phyloP scores from a whole-genome alignment of 1,284 basidiomycete genomes.

The Apiotrichum brassicae region DNA sequence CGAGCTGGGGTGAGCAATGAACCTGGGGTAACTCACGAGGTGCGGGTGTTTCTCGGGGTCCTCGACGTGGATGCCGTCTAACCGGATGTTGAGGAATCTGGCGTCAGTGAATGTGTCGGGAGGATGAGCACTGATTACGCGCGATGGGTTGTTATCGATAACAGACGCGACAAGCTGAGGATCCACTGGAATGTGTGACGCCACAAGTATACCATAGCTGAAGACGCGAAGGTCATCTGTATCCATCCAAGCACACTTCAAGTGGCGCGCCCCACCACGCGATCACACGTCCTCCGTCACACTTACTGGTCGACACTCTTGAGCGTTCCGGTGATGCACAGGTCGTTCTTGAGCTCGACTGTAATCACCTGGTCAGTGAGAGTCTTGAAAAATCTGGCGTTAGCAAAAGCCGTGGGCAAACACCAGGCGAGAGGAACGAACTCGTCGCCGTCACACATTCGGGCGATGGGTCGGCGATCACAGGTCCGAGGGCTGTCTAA shows the following conservation, averaged over 20 bases:
- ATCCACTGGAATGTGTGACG: no score
- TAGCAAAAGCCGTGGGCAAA: neutral
- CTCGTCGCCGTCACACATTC: neutral
- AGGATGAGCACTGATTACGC: no score
- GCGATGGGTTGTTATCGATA: no score
- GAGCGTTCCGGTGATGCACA: conserved; percentile 90
- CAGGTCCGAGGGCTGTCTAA: no score
- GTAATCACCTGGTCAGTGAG: conserved; percentile 94
- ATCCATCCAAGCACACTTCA: no score
- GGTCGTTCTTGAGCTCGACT: conserved; percentile 98
- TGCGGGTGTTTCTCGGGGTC: conserved; percentile 93
- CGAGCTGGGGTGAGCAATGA: conserved; percentile 61
- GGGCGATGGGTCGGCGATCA: no score
- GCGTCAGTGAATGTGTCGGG: neutral
- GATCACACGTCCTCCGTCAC: no score
- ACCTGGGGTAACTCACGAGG: conserved; percentile 61
- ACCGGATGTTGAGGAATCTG: conserved; percentile 93
- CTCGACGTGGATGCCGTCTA: conserved; percentile 88
- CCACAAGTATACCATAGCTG: no score
- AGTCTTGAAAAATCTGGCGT: conserved; percentile 81
- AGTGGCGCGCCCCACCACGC: no score
- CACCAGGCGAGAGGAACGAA: neutral
- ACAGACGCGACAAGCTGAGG: no score
- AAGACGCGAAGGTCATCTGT: no score
- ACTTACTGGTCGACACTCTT: conserved; percentile 97